Evolutionary conservation across 2,329 filamentous ascomycete genomes (phyloP).

Genomic region (Microdochium paspali): DNA sequence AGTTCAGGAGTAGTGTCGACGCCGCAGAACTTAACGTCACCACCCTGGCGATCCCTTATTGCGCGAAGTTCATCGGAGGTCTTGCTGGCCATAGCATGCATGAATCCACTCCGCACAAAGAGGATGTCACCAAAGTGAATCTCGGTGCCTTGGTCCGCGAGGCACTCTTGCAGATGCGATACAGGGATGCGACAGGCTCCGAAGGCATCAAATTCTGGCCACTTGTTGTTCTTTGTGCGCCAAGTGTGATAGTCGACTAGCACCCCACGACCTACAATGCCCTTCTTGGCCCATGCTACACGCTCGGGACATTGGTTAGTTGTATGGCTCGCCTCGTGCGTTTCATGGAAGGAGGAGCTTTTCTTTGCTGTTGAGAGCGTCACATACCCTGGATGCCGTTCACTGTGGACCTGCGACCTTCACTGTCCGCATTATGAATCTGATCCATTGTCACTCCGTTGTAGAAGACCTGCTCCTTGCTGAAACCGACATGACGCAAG

Average conservation of each 20-base stretch:
- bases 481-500: constrained; percentile 39
- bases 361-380: not conserved
- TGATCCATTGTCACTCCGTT: constrained; percentile 27
- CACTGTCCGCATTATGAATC: constrained; percentile 19
- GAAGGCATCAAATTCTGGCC: constrained; percentile 21
- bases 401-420: constrained; percentile 21
- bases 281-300: constrained; percentile 37
- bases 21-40: constrained; percentile 29
- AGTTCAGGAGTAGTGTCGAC: constrained; percentile 34
- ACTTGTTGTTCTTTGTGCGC: constrained; percentile 25
- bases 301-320: not conserved
- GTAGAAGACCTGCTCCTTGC: constrained; percentile 28
- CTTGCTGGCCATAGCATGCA: constrained; percentile 26
- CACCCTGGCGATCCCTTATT: constrained; percentile 24
- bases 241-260: constrained; percentile 43
- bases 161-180: constrained; percentile 29
- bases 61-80: constrained; percentile 24
- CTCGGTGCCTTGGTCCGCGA: constrained; percentile 34
- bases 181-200: constrained; percentile 23
- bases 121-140: constrained; percentile 43
- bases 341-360: too few relatives aligned
- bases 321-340: not conserved
- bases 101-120: constrained; percentile 37
- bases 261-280: constrained; percentile 33
- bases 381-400: constrained; percentile 26